Percentiles rank a stretch among this genome's conserved stretches.
phyloP scores from a whole-genome alignment of 2,329 filamentous ascomycete genomes.

The Penicillium sp. region DNA sequence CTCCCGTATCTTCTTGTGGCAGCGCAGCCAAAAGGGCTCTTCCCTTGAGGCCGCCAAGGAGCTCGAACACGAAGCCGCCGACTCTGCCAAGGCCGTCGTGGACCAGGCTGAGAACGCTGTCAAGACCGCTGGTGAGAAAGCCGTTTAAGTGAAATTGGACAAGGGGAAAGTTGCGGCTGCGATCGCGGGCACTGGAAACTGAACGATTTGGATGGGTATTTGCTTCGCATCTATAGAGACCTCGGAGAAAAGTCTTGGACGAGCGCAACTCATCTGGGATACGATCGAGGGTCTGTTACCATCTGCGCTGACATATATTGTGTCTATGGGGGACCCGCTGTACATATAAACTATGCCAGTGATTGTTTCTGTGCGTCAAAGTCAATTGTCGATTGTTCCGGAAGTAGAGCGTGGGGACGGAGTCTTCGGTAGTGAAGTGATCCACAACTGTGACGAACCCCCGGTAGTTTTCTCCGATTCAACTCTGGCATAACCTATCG shows the following conservation, averaged over 20 bases:
- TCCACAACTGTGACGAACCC: neutral
- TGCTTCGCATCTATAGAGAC: constrained; percentile 13
- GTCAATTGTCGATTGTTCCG: neutral
- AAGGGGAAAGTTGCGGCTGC: neutral
- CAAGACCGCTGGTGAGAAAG: constrained; percentile 27
- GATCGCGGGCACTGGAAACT: neutral
- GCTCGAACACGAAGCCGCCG: constrained; percentile 39
- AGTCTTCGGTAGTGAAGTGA: neutral
- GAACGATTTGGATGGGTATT: constrained; percentile 6
- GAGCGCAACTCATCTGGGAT: neutral
- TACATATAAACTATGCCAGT: constrained; percentile 25
- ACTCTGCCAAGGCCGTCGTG: constrained; percentile 37
- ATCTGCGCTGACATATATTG: neutral
- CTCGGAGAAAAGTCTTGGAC: neutral
- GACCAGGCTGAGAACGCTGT: constrained; percentile 34
- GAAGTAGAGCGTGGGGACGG: neutral
- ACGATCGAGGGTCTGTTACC: neutral
- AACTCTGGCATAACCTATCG: neutral
- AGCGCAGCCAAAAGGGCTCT: constrained; percentile 57
- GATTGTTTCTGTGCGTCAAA: constrained; percentile 13
- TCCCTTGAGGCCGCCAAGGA: constrained; percentile 41
- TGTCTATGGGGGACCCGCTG: constrained; percentile 17
- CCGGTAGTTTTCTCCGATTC: neutral
- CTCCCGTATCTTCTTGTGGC: constrained; percentile 69
- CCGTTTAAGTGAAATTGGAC: constrained; percentile 13